These are phyloP conservation scores for Delonix regia DNA, from an alignment of 306 rosid species.

Conservation along the genomic window DNA sequence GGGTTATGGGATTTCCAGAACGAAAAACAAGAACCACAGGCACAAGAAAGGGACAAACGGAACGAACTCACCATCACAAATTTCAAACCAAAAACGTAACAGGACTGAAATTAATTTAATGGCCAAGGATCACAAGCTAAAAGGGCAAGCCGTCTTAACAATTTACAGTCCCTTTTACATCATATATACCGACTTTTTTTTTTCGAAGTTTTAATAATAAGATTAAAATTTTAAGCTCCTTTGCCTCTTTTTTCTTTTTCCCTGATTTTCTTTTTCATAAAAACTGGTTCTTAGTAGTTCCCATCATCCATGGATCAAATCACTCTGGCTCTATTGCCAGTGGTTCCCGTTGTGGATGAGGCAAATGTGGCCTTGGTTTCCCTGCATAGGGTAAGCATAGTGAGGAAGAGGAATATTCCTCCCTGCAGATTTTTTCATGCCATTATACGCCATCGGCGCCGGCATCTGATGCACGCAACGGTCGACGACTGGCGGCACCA, in stretches of 20 bases:
- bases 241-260: conserved; percentile 3
- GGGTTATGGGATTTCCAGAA: conserved; percentile 21
- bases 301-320: conserved; percentile 29
- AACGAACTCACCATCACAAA: conserved; percentile 52
- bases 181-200: conserved; percentile 31
- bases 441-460: conserved; percentile 36
- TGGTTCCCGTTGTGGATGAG: conserved; percentile 74
- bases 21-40: neutral
- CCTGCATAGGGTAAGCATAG: conserved; percentile 53
- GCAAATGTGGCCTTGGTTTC: conserved; percentile 50
- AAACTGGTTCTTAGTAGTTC: conserved; percentile 20
- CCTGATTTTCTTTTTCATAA: neutral
- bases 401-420: conserved; percentile 53
- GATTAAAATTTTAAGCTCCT: neutral
- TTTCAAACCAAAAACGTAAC: conserved; percentile 37
- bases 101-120: conserved; percentile 60
- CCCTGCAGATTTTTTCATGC: conserved; percentile 38
- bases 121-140: conserved; percentile 54
- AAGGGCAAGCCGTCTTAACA: conserved; percentile 47
- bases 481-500: conserved; percentile 24
- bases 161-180: conserved; percentile 58
- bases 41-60: conserved; percentile 22
- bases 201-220: conserved; percentile 6
- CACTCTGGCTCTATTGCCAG: conserved; percentile 59
- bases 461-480: conserved; percentile 59